These are phyloP conservation scores for Thermothelomyces thermophilus DNA, from an alignment of 2,329 filamentous ascomycete genomes.

Conservation along the genomic window DNA sequence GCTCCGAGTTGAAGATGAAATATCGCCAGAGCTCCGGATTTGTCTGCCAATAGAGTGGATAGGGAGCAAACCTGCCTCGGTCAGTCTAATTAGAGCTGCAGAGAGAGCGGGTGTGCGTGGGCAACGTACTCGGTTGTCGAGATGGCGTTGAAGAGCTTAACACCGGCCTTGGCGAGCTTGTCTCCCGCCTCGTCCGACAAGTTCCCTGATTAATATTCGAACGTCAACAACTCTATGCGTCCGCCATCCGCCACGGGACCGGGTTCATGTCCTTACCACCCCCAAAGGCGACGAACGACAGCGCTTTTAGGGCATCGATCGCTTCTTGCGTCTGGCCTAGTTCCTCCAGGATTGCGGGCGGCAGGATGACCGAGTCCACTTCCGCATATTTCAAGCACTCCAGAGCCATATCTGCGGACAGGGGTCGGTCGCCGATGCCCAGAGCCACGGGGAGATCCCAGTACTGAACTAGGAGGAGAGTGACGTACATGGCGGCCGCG, in stretches of 20 bases:
- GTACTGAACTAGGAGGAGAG: constrained; percentile 27
- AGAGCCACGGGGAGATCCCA: constrained; percentile 28
- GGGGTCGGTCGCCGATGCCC: constrained; percentile 29
- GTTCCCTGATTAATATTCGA: constrained; percentile 28
- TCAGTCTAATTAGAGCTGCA: neutral
- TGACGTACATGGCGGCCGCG: constrained; percentile 30
- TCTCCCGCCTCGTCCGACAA: constrained; percentile 34
- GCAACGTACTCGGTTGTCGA: constrained; percentile 42
- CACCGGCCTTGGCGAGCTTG: constrained; percentile 31
- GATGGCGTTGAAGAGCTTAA: constrained; percentile 33
- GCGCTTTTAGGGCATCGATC: constrained; percentile 28
- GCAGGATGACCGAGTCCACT: constrained; percentile 28
- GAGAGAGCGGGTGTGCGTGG: too few relatives aligned
- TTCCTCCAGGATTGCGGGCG: constrained; percentile 39
- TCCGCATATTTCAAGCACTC: constrained; percentile 28
- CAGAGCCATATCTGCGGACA: constrained; percentile 31
- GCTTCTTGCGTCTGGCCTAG: constrained; percentile 32
- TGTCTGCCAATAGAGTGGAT: constrained; percentile 30
- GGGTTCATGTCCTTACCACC: constrained; percentile 30
- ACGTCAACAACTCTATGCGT: neutral
- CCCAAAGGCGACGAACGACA: constrained; percentile 32
- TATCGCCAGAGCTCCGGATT: constrained; percentile 37
- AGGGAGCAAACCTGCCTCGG: constrained; percentile 30
- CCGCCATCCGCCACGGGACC: neutral
- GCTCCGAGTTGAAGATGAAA: constrained; percentile 37